These are phyloP conservation scores for Tarenaya hassleriana DNA, from an alignment of 345 rosid species.

Conservation along the genomic window DNA sequence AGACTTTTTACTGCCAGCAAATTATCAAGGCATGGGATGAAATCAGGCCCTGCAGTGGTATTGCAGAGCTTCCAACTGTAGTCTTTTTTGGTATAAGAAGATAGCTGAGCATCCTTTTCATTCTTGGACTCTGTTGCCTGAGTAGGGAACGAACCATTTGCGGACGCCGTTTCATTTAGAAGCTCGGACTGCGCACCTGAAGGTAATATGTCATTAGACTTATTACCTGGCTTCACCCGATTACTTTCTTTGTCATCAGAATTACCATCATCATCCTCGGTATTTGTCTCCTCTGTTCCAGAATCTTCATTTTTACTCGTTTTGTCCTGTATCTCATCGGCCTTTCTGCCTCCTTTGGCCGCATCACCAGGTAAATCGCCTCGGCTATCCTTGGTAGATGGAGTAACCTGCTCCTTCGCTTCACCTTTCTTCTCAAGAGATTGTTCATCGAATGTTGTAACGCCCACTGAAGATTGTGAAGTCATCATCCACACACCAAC, in stretches of 20 bases:
- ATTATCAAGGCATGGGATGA: slow-evolving; percentile 98
- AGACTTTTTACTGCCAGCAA: slow-evolving; percentile 69
- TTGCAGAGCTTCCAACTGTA: slow-evolving; percentile 83
- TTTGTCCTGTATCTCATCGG: slow-evolving; percentile 28
- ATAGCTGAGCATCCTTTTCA: slow-evolving; percentile 65
- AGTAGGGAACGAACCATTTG: slow-evolving; percentile 74
- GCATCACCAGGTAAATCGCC: slow-evolving; percentile 37
- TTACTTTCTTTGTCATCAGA: slow-evolving; percentile 35
- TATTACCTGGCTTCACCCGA: slow-evolving; percentile 35
- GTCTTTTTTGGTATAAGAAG: slow-evolving; percentile 36
- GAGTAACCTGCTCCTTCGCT: slow-evolving; percentile 37
- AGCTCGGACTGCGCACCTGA: slow-evolving; percentile 86
- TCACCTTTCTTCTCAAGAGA: slow-evolving; percentile 51
- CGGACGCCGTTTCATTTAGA: slow-evolving; percentile 60
- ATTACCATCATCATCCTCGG: slow-evolving; percentile 32
- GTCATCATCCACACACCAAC: slow-evolving; percentile 98
- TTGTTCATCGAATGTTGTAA: slow-evolving; percentile 47
- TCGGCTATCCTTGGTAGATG: slow-evolving; percentile 34
- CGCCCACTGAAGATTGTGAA: slow-evolving; percentile 63
- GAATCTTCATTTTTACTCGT: slow-evolving; percentile 28
- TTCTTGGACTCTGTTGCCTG: slow-evolving; percentile 85
- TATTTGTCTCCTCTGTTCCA: slow-evolving; percentile 20
- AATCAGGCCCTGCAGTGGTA: slow-evolving; percentile 84
- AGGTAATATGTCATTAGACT: slow-evolving; percentile 56
- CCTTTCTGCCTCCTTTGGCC: slow-evolving; percentile 44